Percentiles rank a stretch among this genome's conserved stretches.
Conservation (phyloP, 352 stramenopile genomes). For the Pythium aristosporum region DNA sequence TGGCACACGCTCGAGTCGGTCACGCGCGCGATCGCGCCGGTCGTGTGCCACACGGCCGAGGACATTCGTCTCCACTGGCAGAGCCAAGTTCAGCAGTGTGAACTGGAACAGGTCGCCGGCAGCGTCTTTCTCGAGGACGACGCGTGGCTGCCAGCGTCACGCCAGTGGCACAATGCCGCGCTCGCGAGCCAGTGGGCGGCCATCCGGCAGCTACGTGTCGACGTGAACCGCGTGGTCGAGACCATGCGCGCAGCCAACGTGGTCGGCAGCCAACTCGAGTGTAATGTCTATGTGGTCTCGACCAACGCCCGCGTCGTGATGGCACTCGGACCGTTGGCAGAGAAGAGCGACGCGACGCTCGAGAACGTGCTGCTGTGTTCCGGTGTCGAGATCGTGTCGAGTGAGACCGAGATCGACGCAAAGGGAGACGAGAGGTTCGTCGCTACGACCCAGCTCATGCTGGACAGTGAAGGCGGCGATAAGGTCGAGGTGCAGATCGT, state of each 20-base stretch:
- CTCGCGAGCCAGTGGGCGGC: constrained; percentile 83
- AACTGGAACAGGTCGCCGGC: constrained; percentile 52
- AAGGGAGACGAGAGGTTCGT: constrained; percentile 25
- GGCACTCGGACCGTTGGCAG: constrained; percentile 52
- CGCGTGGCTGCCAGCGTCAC: constrained; percentile 52
- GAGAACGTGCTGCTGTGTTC: constrained; percentile 79
- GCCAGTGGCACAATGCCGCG: constrained; percentile 50
- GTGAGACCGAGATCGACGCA: constrained; percentile 17
- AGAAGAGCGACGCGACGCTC: constrained; percentile 51
- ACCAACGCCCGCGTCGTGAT: constrained; percentile 35
- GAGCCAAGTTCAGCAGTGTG: constrained; percentile 44
- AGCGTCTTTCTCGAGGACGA: constrained; percentile 74
- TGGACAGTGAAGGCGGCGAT: constrained; percentile 28
- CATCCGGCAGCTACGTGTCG: constrained; percentile 84
- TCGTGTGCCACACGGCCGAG: constrained; percentile 96
- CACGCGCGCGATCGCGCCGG: constrained; percentile 75
- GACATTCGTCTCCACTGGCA: constrained; percentile 93
- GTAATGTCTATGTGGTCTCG: constrained; percentile 59
- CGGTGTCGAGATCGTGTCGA: constrained; percentile 40
- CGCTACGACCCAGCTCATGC: constrained; percentile 31
- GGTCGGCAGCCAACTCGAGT: constrained; percentile 74
- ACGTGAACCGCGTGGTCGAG: constrained; percentile 80
- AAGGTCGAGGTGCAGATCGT: constrained; percentile 54
- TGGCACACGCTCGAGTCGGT: constrained; percentile 66
- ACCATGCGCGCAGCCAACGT: constrained; percentile 52